Conservation (phyloP, 306 rosid genomes). For the Casuarina cunninghamiana region DNA sequence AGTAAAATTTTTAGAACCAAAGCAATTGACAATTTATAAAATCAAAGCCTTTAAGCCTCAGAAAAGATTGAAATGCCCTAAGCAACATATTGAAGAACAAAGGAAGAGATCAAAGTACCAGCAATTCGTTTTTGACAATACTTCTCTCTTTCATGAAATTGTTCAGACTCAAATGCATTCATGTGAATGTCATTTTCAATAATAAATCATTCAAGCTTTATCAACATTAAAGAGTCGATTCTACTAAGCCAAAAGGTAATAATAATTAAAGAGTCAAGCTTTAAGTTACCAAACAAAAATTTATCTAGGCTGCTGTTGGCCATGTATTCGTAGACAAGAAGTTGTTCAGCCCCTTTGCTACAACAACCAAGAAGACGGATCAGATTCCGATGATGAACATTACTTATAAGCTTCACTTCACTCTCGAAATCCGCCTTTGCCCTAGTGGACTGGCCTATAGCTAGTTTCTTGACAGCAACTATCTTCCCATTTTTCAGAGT, state of each 20-base stretch:
- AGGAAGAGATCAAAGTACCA: no score
- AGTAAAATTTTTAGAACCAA: no score
- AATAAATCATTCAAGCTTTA: not conserved
- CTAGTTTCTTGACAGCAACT: slow-evolving; percentile 76
- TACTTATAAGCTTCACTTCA: slow-evolving; percentile 71
- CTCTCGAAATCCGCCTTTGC: slow-evolving; percentile 54
- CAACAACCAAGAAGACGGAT: slow-evolving; percentile 74
- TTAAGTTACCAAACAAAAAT: slow-evolving; percentile 63
- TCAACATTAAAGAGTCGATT: not conserved
- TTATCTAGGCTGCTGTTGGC: slow-evolving; percentile 57
- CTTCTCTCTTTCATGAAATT: no score
- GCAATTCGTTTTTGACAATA: no score
- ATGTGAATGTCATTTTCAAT: not conserved
- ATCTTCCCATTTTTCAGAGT: slow-evolving; percentile 60
- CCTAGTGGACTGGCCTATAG: slow-evolving; percentile 41
- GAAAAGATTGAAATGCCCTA: no score
- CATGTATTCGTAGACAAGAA: slow-evolving; percentile 76
- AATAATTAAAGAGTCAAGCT: not conserved
- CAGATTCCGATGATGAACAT: slow-evolving; percentile 70
- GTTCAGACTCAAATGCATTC: no score
- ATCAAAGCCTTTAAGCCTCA: no score
- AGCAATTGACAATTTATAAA: no score
- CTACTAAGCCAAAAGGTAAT: no score
- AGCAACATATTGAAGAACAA: not conserved
- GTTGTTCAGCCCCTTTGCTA: slow-evolving; percentile 57